Conservation (phyloP, 2,329 filamentous ascomycete species). For the Fonsecaea erecta region DNA sequence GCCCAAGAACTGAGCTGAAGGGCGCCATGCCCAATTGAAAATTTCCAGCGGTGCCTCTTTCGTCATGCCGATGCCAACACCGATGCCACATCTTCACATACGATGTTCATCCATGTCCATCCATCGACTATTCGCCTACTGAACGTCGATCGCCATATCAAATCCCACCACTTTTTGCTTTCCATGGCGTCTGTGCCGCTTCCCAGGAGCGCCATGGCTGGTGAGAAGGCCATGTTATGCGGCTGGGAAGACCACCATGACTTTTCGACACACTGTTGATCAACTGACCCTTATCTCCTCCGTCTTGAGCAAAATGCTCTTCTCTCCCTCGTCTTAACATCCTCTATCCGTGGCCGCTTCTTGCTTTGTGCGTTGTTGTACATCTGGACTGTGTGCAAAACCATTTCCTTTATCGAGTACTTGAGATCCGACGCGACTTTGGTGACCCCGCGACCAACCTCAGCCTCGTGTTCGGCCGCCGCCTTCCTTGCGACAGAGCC, state of each 20-base stretch:
- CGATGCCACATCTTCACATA: constrained; percentile 6
- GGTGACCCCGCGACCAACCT: background rate
- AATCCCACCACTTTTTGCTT: constrained; percentile 6
- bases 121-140: constrained; percentile 16
- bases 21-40: constrained; percentile 20
- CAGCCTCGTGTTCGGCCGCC: constrained; percentile 19
- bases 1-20: constrained; percentile 3
- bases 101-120: constrained; percentile 14
- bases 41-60: constrained; percentile 21
- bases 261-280: constrained; percentile 11
- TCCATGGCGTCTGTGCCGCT: constrained; percentile 15
- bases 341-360: background rate
- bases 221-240: background rate
- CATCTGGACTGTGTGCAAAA: background rate
- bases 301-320: background rate
- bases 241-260: constrained; percentile 9
- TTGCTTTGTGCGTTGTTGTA: constrained; percentile 2
- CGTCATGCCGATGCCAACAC: constrained; percentile 21
- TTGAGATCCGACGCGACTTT: background rate
- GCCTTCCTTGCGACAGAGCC: constrained; percentile 8
- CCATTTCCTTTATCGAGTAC: background rate
- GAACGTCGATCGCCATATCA: constrained; percentile 23
- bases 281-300: constrained; percentile 17
- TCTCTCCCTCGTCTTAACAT: background rate
- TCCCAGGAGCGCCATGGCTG: background rate